A percentile compares a stretch with the other conserved stretches of the same genome.
Evolutionary conservation across 306 rosid genomes (phyloP).

Genomic region (Gastrolobium villosum): DNA sequence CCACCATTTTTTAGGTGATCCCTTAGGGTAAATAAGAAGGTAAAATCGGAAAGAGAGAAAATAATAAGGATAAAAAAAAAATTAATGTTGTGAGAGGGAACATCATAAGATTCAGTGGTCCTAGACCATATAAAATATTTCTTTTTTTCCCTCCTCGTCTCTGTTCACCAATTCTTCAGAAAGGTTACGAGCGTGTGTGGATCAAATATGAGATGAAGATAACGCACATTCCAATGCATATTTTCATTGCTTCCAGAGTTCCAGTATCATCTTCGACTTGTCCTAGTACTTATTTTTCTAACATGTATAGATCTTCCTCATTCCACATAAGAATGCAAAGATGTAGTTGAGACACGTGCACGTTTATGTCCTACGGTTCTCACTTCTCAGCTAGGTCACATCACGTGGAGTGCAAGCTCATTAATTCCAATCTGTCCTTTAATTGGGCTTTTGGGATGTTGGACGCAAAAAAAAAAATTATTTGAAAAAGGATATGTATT

Average conservation of each 20-base stretch:
- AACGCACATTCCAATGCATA: slow-evolving; percentile 7
- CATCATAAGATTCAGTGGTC: no score
- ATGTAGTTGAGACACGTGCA: slow-evolving; percentile 44
- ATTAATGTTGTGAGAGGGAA: no score
- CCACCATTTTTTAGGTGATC: no score
- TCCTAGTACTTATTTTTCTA: not conserved
- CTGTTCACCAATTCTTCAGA: not conserved
- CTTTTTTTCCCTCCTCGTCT: not conserved
- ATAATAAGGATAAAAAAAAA: no score
- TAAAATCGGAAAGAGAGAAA: no score
- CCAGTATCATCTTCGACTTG: slow-evolving; percentile 21
- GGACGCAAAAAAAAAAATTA: no score
- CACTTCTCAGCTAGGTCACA: not conserved
- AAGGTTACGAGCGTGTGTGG: not conserved
- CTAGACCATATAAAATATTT: no score
- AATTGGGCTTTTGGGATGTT: no score
- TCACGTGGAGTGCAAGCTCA: not conserved
- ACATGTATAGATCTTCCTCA: not conserved
- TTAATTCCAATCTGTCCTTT: slow-evolving; percentile 16
- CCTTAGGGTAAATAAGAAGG: no score
- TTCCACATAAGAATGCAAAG: slow-evolving; percentile 6
- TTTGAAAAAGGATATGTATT: no score
- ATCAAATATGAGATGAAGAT: not conserved
- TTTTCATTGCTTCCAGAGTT: slow-evolving; percentile 25
- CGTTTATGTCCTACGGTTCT: slow-evolving; percentile 28